Evolutionary conservation across 345 rosid species (phyloP).

Genomic region (Eucalyptus brandiana): DNA sequence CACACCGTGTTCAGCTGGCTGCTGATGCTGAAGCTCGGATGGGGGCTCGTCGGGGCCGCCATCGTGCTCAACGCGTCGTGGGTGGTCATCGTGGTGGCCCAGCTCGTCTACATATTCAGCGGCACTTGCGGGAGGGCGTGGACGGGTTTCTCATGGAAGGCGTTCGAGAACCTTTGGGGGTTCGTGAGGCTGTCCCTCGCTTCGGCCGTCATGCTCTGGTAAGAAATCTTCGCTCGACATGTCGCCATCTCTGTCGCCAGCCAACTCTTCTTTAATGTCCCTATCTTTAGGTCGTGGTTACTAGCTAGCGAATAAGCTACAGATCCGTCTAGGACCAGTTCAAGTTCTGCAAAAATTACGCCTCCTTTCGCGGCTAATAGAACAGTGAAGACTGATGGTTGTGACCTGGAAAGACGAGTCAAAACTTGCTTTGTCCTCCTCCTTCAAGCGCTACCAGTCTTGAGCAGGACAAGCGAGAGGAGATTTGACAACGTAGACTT

Average conservation of each 20-base stretch:
- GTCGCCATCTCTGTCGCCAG: neutral
- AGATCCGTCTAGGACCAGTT: neutral
- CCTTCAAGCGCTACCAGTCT: neutral
- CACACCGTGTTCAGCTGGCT: slow-evolving; percentile 68
- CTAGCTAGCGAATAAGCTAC: neutral
- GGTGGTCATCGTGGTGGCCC: slow-evolving; percentile 46
- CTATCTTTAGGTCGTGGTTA: neutral
- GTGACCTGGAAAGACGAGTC: neutral
- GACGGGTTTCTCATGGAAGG: slow-evolving; percentile 71
- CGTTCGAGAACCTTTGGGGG: slow-evolving; percentile 63
- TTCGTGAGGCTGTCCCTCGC: slow-evolving; percentile 70
- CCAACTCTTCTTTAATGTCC: neutral
- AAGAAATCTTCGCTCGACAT: neutral
- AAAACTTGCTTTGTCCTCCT: neutral
- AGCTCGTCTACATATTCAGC: slow-evolving; percentile 44
- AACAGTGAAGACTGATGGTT: neutral
- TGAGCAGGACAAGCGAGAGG: neutral
- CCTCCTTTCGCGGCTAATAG: neutral
- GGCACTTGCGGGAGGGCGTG: slow-evolving; percentile 81
- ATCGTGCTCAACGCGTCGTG: slow-evolving; percentile 59
- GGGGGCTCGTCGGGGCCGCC: slow-evolving; percentile 78
- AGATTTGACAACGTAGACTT: neutral
- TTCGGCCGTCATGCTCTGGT: slow-evolving; percentile 96
- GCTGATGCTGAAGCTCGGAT: slow-evolving; percentile 35
- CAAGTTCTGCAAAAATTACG: neutral